phyloP scores from a whole-genome alignment of 306 rosid genomes.

The Hippophae gyantsensis region DNA sequence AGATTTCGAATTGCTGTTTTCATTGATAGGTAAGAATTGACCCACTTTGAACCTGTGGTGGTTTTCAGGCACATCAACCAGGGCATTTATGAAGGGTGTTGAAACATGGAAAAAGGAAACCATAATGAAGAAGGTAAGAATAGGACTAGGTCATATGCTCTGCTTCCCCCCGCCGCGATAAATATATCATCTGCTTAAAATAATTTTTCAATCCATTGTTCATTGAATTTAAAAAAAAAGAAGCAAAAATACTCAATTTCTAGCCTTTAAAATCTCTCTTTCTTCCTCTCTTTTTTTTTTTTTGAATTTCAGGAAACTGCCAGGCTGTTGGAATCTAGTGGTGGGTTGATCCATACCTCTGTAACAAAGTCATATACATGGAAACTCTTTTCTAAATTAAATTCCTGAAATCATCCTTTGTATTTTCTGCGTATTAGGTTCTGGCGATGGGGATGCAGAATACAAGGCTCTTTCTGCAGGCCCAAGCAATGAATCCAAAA shows the following conservation, averaged over 20 bases:
- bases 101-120: constrained; percentile 95
- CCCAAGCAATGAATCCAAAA: constrained; percentile 25
- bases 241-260: constrained; percentile 3
- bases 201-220: too few relatives aligned
- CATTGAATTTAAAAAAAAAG: too few relatives aligned
- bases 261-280: constrained; percentile 24
- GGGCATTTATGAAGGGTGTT: constrained; percentile 77
- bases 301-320: constrained; percentile 55
- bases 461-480: constrained; percentile 72
- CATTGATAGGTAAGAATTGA: neutral
- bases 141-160: neutral
- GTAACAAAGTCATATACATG: too few relatives aligned
- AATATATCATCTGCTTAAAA: too few relatives aligned
- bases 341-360: constrained; percentile 33
- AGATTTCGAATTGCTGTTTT: neutral
- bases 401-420: constrained; percentile 11
- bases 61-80: constrained; percentile 64
- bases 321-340: constrained; percentile 34
- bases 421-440: constrained; percentile 31
- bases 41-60: neutral
- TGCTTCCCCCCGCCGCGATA: too few relatives aligned
- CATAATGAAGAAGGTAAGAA: constrained; percentile 53
- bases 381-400: neutral
- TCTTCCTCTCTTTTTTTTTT: constrained; percentile 7
- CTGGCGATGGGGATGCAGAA: constrained; percentile 41